A percentile compares a stretch with the other conserved stretches of the same genome.
Evolutionary conservation across 176 grass and related monocot species (phyloP).

Genomic region (Aegilops bicornis): DNA sequence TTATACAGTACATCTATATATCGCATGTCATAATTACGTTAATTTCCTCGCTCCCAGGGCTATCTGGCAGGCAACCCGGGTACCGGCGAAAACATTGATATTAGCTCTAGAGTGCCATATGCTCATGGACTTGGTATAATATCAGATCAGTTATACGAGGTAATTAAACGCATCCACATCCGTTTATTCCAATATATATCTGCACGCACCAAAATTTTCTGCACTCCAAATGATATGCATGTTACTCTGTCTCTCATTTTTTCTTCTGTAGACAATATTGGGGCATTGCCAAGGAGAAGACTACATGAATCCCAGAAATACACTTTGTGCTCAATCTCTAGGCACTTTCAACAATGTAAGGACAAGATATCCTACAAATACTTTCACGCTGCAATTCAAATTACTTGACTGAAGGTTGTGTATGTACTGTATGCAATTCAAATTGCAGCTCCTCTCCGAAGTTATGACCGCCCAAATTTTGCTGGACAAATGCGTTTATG

Average conservation of each 20-base stretch:
- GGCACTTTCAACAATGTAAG: constrained; percentile 35
- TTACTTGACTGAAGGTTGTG: neutral
- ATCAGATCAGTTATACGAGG: constrained; percentile 56
- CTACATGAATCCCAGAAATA: constrained; percentile 27
- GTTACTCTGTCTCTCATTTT: neutral
- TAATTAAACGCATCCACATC: neutral
- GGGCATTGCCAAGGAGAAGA: constrained; percentile 42
- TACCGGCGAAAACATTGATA: constrained; percentile 36
- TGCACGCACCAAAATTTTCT: neutral
- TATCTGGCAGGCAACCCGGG: constrained; percentile 45
- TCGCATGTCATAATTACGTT: too few species aligned
- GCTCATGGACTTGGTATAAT: constrained; percentile 53
- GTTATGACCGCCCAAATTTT: constrained; percentile 1
- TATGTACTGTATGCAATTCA: neutral
- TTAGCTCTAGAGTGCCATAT: constrained; percentile 32
- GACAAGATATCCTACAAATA: neutral
- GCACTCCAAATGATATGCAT: neutral
- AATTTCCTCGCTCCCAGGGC: neutral
- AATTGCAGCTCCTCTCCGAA: constrained; percentile 29
- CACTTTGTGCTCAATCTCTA: constrained; percentile 34
- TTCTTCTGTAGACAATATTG: neutral
- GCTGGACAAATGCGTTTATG: constrained; percentile 23
- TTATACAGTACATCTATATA: too few species aligned
- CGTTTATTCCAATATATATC: neutral
- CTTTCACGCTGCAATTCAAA: neutral